Evolutionary conservation across 2,329 filamentous ascomycete species (phyloP).

Genomic region (Ophiocordyceps camponoti-floridani): DNA sequence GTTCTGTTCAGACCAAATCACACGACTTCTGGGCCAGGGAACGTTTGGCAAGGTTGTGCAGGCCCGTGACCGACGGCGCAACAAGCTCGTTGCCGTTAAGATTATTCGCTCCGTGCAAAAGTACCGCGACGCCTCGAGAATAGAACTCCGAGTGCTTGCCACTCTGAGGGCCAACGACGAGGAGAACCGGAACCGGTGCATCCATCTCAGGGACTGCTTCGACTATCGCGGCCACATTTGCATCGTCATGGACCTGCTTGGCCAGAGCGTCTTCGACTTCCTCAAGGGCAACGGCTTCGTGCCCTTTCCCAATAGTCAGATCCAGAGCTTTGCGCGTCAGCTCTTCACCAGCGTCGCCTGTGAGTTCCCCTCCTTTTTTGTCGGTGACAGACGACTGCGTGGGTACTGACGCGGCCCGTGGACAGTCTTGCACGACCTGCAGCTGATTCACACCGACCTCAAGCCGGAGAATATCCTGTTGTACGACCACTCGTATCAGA

Average conservation of each 20-base stretch:
- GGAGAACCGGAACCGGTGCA: slow-evolving; percentile 87
- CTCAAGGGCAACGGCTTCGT: slow-evolving; percentile 90
- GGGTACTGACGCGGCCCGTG: background rate
- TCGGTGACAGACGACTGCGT: too few relatives aligned
- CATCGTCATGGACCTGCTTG: slow-evolving; percentile 58
- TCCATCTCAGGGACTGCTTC: slow-evolving; percentile 91
- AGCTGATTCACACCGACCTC: slow-evolving; percentile 81
- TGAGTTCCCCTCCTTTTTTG: slow-evolving; percentile 37
- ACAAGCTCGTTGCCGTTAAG: slow-evolving; percentile 79
- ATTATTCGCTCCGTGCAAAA: slow-evolving; percentile 98
- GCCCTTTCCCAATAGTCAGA: slow-evolving; percentile 95
- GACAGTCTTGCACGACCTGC: slow-evolving; percentile 86
- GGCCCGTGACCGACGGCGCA: slow-evolving; percentile 62
- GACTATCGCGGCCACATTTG: slow-evolving; percentile 96
- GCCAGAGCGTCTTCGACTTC: slow-evolving; percentile 96
- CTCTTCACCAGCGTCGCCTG: slow-evolving; percentile 96
- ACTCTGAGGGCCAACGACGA: slow-evolving; percentile 85
- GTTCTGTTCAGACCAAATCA: slow-evolving; percentile 53
- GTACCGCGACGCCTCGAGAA: slow-evolving; percentile 88
- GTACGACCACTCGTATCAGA: slow-evolving; percentile 46
- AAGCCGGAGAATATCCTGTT: slow-evolving; percentile 56
- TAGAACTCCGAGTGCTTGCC: slow-evolving; percentile 81
- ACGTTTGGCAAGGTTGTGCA: slow-evolving; percentile 98
- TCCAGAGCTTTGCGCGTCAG: slow-evolving; percentile 90
- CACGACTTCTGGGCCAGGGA: slow-evolving; percentile 81